Evolutionary conservation across 768 basidiomycete species (phyloP).

Genomic region (Termitomyces sp.): DNA sequence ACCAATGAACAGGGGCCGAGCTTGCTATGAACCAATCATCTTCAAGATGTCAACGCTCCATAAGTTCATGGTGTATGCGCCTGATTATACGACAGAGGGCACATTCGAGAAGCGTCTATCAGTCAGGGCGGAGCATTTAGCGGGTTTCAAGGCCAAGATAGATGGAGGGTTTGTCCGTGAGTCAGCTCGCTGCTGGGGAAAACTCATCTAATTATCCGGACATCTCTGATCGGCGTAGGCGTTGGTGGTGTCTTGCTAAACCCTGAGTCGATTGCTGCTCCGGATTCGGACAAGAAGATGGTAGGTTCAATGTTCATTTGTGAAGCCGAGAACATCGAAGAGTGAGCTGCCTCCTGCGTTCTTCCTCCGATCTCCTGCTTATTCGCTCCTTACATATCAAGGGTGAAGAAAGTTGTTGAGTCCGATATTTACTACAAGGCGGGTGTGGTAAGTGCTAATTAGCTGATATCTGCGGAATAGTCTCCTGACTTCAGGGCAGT

Average conservation of each 20-base stretch:
- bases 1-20: too few relatives aligned
- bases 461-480: neutral
- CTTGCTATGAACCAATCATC: neutral
- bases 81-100: constrained; percentile 56
- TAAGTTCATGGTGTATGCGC: constrained; percentile 57
- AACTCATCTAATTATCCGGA: neutral
- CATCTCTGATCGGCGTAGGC: constrained; percentile 25
- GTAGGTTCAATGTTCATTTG: constrained; percentile 54
- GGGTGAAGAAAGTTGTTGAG: constrained; percentile 33
- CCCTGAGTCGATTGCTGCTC: constrained; percentile 47
- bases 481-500: constrained; percentile 26
- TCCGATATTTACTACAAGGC: constrained; percentile 35
- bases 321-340: constrained; percentile 48
- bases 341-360: constrained; percentile 19
- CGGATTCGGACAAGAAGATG: constrained; percentile 46
- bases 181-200: constrained; percentile 15
- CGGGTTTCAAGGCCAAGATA: constrained; percentile 33
- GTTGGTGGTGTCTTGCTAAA: constrained; percentile 54
- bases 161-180: constrained; percentile 44
- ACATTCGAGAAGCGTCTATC: constrained; percentile 51
- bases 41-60: constrained; percentile 9
- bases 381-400: constrained; percentile 6
- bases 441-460: constrained; percentile 29
- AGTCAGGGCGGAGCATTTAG: constrained; percentile 49
- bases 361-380: neutral